Evolutionary conservation across 257 asterid species (phyloP).

Genomic region (Sherardia arvensis): DNA sequence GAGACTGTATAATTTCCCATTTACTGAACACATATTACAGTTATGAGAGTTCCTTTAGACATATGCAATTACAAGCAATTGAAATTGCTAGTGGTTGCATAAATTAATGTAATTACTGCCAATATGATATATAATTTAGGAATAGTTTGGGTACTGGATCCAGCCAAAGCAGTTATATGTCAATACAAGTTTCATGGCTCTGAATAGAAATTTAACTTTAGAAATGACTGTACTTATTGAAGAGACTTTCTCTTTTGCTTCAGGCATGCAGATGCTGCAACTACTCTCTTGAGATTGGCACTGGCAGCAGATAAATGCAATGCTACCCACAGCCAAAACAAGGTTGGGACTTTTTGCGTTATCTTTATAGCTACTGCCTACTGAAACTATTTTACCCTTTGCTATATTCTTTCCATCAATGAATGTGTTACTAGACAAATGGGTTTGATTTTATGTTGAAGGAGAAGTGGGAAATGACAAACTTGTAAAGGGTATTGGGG

Average conservation of each 20-base stretch:
- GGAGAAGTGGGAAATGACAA: too few relatives aligned
- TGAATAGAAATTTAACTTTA: not conserved
- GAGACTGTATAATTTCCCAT: not conserved
- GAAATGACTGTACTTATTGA: not conserved
- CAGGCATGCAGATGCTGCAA: slow-evolving; percentile 91
- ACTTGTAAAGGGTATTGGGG: too few relatives aligned
- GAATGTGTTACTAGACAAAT: not conserved
- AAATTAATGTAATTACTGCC: not conserved
- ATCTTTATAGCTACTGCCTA: slow-evolving; percentile 1
- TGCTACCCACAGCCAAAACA: slow-evolving; percentile 93
- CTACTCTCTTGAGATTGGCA: slow-evolving; percentile 57
- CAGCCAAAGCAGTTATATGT: not conserved
- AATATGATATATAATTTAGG: not conserved
- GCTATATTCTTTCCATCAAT: not conserved
- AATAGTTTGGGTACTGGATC: not conserved
- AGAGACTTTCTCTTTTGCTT: slow-evolving; percentile 15
- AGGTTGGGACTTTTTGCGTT: slow-evolving; percentile 38
- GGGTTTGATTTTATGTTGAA: not conserved
- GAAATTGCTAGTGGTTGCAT: not conserved
- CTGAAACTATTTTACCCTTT: too few relatives aligned
- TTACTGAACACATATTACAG: not conserved
- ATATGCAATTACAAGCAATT: not conserved
- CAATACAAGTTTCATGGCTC: not conserved
- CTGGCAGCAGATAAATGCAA: slow-evolving; percentile 82
- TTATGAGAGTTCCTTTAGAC: not conserved